These are phyloP conservation scores for Kurtzmaniella fragi DNA, from an alignment of 805 yeast genomes.

Conservation along the genomic window DNA sequence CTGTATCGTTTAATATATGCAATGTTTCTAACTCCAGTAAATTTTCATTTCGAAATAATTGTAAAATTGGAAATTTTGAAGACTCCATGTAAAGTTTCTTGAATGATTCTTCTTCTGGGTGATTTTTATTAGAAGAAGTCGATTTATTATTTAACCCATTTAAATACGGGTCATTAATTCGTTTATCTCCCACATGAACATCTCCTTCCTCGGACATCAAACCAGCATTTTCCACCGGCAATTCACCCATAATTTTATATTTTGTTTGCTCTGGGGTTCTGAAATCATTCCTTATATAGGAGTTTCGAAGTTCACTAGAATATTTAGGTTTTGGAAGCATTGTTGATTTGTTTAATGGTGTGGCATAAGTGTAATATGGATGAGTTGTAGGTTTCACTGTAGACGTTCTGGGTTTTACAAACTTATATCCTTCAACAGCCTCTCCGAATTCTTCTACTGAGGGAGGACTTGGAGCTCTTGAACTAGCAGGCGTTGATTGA, in stretches of 20 bases:
- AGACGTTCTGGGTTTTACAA: conserved; percentile 17
- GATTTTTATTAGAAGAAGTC: not conserved
- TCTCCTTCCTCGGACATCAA: conserved; percentile 29
- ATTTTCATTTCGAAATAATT: conserved; percentile 11
- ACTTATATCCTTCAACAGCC: conserved; percentile 37
- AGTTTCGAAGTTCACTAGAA: conserved; percentile 14
- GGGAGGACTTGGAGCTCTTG: conserved; percentile 31
- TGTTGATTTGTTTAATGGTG: conserved; percentile 15
- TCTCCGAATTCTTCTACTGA: conserved; percentile 25
- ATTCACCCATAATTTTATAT: conserved; percentile 26
- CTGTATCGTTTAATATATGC: conserved; percentile 14
- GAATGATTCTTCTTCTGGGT: conserved; percentile 3
- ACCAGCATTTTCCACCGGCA: conserved; percentile 27
- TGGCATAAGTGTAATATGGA: conserved; percentile 12
- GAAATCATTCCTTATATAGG: conserved; percentile 18
- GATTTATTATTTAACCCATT: not conserved
- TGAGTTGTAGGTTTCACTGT: conserved; percentile 6
- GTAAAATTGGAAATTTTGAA: conserved; percentile 8
- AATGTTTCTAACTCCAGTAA: conserved; percentile 8
- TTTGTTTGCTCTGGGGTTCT: not conserved
- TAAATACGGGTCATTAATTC: conserved; percentile 31
- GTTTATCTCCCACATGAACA: conserved; percentile 32
- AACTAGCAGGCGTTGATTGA: conserved; percentile 39
- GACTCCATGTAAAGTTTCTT: conserved; percentile 10
- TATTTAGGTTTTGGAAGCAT: conserved; percentile 8